Evolutionary conservation across 225 moss, liverwort and hornwort species (phyloP).

Genomic region (Rhytidiadelphus loreus): DNA sequence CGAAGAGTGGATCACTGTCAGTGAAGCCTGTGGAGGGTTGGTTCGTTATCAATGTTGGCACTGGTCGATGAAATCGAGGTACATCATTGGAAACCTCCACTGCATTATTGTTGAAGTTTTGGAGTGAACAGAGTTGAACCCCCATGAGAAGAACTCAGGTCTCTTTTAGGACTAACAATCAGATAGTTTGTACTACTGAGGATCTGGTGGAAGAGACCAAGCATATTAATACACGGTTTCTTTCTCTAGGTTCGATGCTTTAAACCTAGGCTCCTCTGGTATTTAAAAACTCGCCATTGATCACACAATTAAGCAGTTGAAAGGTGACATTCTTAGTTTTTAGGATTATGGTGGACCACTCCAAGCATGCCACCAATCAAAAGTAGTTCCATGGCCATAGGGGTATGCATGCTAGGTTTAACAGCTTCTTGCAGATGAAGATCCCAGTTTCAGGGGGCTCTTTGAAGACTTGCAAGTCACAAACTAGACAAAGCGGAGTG

Average conservation of each 20-base stretch:
- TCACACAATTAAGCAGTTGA: not conserved
- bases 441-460: not conserved
- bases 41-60: slow-evolving; percentile 14
- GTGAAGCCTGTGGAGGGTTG: slow-evolving; percentile 8
- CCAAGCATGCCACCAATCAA: not conserved
- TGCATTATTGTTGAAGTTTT: not conserved
- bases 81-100: not conserved
- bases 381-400: not conserved
- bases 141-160: not conserved
- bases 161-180: not conserved
- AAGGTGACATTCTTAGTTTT: not conserved
- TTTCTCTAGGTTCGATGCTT: not conserved
- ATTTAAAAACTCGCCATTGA: not conserved
- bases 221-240: not conserved
- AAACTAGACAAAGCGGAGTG: not conserved
- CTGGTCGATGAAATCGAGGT: slow-evolving; percentile 24
- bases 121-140: not conserved
- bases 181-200: not conserved
- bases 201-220: not conserved
- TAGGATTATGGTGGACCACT: not conserved
- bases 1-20: slow-evolving; percentile 14
- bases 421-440: not conserved
- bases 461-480: not conserved
- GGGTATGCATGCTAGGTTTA: not conserved
- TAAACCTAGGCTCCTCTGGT: not conserved